Base-by-base conservation (phyloP, 1,139 yeast species). In the Geotrichum histeridarum region DNA sequence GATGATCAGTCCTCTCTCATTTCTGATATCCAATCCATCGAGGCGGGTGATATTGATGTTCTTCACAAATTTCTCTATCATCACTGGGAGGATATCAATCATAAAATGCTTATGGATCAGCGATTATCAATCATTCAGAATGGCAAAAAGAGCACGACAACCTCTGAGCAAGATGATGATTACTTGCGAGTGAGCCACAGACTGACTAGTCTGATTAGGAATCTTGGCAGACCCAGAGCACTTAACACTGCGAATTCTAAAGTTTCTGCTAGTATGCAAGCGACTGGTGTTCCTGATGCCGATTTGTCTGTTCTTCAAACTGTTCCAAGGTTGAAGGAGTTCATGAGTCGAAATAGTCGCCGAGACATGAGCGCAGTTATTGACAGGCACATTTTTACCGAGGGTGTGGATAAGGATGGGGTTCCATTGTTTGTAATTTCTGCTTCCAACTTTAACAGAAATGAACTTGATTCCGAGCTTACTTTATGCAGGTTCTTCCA, bases 371-470 rank as follows among this genome's bases (percentile, higher is more conserved):
- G 78, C 9, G 68, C 72, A 4, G 64, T 74, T 2, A 66, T 72
- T 30, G 78, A 78, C 27, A 69, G 71, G 17, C 75, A 79, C 0
- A 73, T 84, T 42, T 77, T 86, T 8, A 83, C 79, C 54, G 88
- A 81, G 60, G 79, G 86, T 0, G 79, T 85, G 17, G 80, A 84
- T 52, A 74, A 77, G 47, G 95, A 87, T 66, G 96, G 95, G 7
- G 71, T 81, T 0, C 95, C 95, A 0, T 76, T 83, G 27, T 72
- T 87, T 27, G 81, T 85, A 1, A 66, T 86, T 14, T 79, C 82
- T 42, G 73, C 79, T 56, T 66, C 72, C 45, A 71, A 75, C 58
- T 68, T 80, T 61, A 64, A 73, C 48, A 69, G 78, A 30, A 65
- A 64, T 11, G 73, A 75, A 9, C 63, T 75, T 48, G 87, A 84